These are phyloP conservation scores for Neonectria magnoliae DNA, from an alignment of 2,329 filamentous ascomycete genomes.

Conservation along the genomic window DNA sequence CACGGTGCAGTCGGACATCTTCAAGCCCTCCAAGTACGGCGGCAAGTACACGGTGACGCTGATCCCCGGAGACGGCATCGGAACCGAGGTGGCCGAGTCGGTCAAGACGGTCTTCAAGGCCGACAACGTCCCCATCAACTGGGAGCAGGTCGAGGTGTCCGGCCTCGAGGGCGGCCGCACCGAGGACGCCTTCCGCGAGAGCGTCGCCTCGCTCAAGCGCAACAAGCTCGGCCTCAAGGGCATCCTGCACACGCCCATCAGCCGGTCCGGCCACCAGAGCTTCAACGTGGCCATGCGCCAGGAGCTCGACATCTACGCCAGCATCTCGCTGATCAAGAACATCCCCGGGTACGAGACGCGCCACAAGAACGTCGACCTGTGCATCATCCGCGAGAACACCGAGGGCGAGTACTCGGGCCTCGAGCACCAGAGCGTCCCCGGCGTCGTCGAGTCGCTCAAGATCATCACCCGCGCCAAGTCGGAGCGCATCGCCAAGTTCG, in stretches of 20 bases:
- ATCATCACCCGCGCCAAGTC: conserved; percentile 99
- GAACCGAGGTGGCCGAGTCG: conserved; percentile 95
- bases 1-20: conserved; percentile 92
- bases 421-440: conserved; percentile 96
- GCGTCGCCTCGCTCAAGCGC: conserved; percentile 92
- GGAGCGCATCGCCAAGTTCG: conserved; percentile 98
- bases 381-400: conserved; percentile 99
- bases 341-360: conserved; percentile 98
- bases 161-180: conserved; percentile 89
- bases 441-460: conserved; percentile 99
- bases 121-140: conserved; percentile 97
- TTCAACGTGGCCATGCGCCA: conserved; percentile 99
- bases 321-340: conserved; percentile 98
- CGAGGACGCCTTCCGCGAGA: conserved; percentile 95
- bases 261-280: conserved; percentile 95
- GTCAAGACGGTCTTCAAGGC: conserved; percentile 99
- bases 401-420: conserved; percentile 99
- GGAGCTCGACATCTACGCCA: conserved; percentile 99
- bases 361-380: conserved; percentile 96
- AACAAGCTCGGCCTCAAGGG: conserved; percentile 99
- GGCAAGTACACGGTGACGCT: conserved; percentile 99
- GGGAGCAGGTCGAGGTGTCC: conserved; percentile 97
- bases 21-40: conserved; percentile 98
- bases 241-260: conserved; percentile 97
- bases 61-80: conserved; percentile 98